Evolutionary conservation across 1,284 basidiomycete genomes (phyloP), one percentile per base, ranked within the genome.

Genomic region (Golubevia pallescens): DNA sequence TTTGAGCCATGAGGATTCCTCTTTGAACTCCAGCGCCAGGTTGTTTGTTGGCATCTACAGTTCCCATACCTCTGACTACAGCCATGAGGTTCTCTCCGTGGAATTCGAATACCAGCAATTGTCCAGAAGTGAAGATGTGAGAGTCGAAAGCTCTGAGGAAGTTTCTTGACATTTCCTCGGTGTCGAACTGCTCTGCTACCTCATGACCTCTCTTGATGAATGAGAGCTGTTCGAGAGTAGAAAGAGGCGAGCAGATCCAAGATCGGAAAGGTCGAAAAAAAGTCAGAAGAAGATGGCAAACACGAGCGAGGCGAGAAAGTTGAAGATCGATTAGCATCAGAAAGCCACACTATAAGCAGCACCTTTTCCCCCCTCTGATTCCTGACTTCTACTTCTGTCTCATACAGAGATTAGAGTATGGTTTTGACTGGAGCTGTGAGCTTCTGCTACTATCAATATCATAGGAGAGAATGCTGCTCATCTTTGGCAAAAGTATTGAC

Each of bases 1-100:
- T 97, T 86, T 92, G 92, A 68, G 93, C 91, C 89, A 97, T 95
- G 53, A 96, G 77, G 52, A 98, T 90, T 34, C 95, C 96, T 91
- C 90, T 0, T 74, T 64, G 23, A 82, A 80, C 61, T 82, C 85
- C 24, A 84, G 74, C 2, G 91, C 89, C 2, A 94, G 86, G 34
- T 5, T 38, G 62, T 64, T 79, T 71, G 57, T 76, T 75, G 24
- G 73, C 57, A 53, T 94, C 92, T 52, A 94, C 84, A 7, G 89
- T 86, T 13, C 89, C 88, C 3, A 97, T 83, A 3, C 89, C 89
- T 63, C 90, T 92, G 62, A 98, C 89, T 8, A 86, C 87, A 1
- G 90, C 91, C 80, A 92, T 93, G 75, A 98, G 87, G 70, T 93
- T 92, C 75, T 93, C 91, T 3, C 94, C 94, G 74, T 93, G 92